Base-by-base conservation (phyloP, 2,329 filamentous ascomycete species). In the Sarocladium strictum region DNA sequence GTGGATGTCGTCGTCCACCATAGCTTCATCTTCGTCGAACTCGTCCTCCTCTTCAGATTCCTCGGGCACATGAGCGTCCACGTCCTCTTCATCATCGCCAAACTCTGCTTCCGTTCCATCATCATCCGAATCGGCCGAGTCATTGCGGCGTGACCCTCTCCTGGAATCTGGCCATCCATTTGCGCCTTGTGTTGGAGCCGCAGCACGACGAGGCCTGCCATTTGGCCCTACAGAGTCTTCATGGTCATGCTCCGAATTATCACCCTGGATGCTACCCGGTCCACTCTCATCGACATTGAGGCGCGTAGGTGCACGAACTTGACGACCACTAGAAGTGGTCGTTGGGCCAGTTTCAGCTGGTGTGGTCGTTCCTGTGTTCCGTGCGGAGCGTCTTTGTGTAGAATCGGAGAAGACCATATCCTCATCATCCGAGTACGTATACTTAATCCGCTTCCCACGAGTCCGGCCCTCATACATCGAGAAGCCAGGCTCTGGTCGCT, bases 391-490 rank as follows among this genome's bases (percentile, higher is more conserved):
- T 76, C 92, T 67, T 68, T 72, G 69, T 5, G 80, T 79, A 33
- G 85, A 85, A 64, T 86, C 82, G n/a, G 81, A 82, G 55, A 77
- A 80, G 53, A 84, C 83, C 15, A 86, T 83, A 33, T 86, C 86
- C 61, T 95, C 90, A 23, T 95, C 90, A 53, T 97, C 92, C 0
- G 91, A 95, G 66, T 89, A 99, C 0, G 90, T 99, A 66, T 99
- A 99, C 70, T 92, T 95, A 73, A 96, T 88, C 58, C 93, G 88
- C 76, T 99, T 97, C 55, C 94, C 94, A 56, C 94, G 85, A 4
- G 95, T 99, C 53, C 94, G 89, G 51, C 94, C 94, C 73, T 99
- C 94, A 68, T 99, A 99, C 56, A 96, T 77, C 1, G 92, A 97
- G 67, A 93, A 95, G 3, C 91, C 91, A 10, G 88, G 86, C 62